Percentiles rank a stretch among this genome's conserved stretches.
These are phyloP conservation scores for Ophidiomyces ophidiicola DNA, from an alignment of 2,329 filamentous ascomycete genomes.

Conservation along the genomic window DNA sequence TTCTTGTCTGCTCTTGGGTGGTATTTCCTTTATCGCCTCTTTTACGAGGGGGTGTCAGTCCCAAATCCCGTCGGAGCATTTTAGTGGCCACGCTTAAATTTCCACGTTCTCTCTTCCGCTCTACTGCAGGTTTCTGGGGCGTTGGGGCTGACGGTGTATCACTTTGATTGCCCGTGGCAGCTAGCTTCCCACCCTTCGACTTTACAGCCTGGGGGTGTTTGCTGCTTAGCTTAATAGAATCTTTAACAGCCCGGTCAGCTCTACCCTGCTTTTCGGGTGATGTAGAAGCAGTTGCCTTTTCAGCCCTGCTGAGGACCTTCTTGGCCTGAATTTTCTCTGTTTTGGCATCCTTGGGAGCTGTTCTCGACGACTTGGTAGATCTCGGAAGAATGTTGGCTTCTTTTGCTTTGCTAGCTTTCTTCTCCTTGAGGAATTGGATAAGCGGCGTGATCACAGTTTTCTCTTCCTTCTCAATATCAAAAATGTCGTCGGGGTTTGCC, in stretches of 20 bases:
- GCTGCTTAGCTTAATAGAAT: conserved; percentile 48
- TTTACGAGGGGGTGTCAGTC: conserved; percentile 39
- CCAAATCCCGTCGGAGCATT: conserved; percentile 52
- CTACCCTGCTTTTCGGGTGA: conserved; percentile 22
- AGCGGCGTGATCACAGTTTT: conserved; percentile 72
- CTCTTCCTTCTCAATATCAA: conserved; percentile 41
- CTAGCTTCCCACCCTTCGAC: conserved; percentile 23
- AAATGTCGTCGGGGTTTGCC: conserved; percentile 38
- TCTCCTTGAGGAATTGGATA: conserved; percentile 80
- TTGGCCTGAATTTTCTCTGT: conserved; percentile 32
- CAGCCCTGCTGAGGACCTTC: conserved; percentile 31
- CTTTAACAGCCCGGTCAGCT: conserved; percentile 49
- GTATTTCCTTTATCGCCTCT: conserved; percentile 23
- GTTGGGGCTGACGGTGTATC: conserved; percentile 15
- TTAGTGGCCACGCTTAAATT: conserved; percentile 43
- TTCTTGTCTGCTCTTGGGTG: conserved; percentile 12
- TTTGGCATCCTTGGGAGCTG: conserved; percentile 31
- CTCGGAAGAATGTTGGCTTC: conserved; percentile 31
- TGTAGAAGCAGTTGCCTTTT: conserved; percentile 23
- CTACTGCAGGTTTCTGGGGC: conserved; percentile 24
- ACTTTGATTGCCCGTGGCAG: conserved; percentile 23
- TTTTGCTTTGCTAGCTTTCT: conserved; percentile 63
- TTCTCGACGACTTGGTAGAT: conserved; percentile 29
- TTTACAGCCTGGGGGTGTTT: conserved; percentile 19
- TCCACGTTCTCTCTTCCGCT: conserved; percentile 43